A percentile compares a stretch with the other conserved stretches of the same genome.
Conservation (phyloP, 2,329 filamentous ascomycete genomes). For the Aspergillus udagawae region DNA sequence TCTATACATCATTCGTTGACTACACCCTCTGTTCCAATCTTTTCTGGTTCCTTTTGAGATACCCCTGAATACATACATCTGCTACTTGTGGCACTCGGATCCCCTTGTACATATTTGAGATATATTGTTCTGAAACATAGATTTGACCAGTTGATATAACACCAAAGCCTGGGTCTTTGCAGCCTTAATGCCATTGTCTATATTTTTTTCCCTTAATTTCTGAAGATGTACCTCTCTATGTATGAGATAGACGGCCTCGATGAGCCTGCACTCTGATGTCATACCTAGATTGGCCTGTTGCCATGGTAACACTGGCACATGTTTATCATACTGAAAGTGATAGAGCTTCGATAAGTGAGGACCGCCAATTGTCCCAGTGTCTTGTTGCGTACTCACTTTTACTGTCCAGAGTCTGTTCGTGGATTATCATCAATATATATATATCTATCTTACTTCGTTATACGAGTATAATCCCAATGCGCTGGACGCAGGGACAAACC, state of each 20-base stretch:
- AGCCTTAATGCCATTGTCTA: slow-evolving; percentile 8
- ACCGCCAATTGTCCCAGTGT: background rate
- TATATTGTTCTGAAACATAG: slow-evolving; percentile 17
- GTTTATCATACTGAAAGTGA: background rate
- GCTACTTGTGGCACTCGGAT: slow-evolving; percentile 25
- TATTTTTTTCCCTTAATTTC: background rate
- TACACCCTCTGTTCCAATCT: slow-evolving; percentile 5
- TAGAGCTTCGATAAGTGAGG: slow-evolving; percentile 9
- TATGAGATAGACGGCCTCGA: background rate
- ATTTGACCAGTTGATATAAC: slow-evolving; percentile 13
- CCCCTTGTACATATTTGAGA: slow-evolving; percentile 31
- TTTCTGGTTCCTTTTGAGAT: slow-evolving; percentile 34
- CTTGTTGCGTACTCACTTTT: background rate
- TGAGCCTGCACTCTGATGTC: background rate
- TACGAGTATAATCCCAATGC: slow-evolving; percentile 3
- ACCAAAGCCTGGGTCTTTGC: slow-evolving; percentile 9
- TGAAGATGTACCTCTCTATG: background rate
- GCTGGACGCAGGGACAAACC: slow-evolving; percentile 10
- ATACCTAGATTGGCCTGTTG: background rate
- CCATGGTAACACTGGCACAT: background rate
- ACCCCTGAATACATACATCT: slow-evolving; percentile 36
- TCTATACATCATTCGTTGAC: slow-evolving; percentile 15
- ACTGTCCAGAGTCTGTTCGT: background rate
- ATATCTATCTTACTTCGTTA: background rate
- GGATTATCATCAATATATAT: background rate